Evolutionary conservation across 2,329 filamentous ascomycete species (phyloP), one percentile per base, ranked within the genome.

Genomic region (Cryoendolithus antarcticus): DNA sequence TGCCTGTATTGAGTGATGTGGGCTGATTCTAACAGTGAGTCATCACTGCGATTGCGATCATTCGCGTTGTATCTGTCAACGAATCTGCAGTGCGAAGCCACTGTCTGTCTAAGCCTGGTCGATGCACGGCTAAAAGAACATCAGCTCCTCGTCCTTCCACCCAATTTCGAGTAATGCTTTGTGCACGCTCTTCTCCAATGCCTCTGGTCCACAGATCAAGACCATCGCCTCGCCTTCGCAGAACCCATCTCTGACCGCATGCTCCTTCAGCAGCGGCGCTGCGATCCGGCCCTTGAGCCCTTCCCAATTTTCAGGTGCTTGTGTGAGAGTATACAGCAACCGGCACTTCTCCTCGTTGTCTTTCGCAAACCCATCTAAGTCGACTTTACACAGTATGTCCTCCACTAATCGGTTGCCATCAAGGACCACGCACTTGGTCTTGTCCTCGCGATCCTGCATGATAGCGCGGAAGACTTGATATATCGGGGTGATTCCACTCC

Each of bases 401-500:
- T 81, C 77, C 38, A 84, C 74, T 5, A 69, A 54, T 9, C 84
- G 67, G 51, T 95, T 95, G 0, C 86, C 85, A 52, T 93, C 71
- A 0, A 95, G 64, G 0, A 95, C 69, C 1, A 81, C 62, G 53
- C 85, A 93, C 2, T 58, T 63, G 0, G 83, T 91, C 6, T 59
- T 48, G 52, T 89, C 83, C 0, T 65, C 56, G 1, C 56, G 49
- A 45, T 89, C 75, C 34, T 71, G 67, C 58, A 86, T 71, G 0
- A 93, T 74, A 0, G 83, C 80, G 5, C 83, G 69, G 38, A 93
- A 65, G 3, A 93, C 82, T 54, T 91, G 83, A 56, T 80, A 91
- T 46, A 94, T 83, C 0, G 88, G 88, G n/a, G 88, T 94, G 53
- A 95, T 82, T 1, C 88, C 88, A n/a, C 76, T 84, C 4, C 88